A percentile compares a stretch with the other conserved stretches of the same genome.
These are phyloP conservation scores for Lactarius akahatsu DNA, from an alignment of 768 basidiomycete species.

Conservation along the genomic window DNA sequence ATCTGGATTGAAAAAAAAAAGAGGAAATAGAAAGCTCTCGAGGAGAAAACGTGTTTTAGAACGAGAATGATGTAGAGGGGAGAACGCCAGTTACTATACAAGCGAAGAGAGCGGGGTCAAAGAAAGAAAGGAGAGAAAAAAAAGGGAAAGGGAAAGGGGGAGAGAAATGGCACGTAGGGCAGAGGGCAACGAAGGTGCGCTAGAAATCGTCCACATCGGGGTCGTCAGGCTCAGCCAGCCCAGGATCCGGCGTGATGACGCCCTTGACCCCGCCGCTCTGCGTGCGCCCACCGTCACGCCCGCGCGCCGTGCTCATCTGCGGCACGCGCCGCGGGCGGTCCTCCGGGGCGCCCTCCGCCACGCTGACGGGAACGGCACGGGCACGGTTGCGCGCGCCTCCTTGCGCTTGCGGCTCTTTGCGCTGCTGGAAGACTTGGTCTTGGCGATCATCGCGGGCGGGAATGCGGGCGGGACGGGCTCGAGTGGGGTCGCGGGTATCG, in stretches of 20 bases:
- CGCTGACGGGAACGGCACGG: slow-evolving; percentile 27
- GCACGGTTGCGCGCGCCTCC: slow-evolving; percentile 36
- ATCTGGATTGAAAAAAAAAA: slow-evolving; percentile 9
- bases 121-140: slow-evolving; percentile 11
- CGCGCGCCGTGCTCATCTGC: slow-evolving; percentile 72
- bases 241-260: slow-evolving; percentile 43
- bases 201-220: slow-evolving; percentile 39
- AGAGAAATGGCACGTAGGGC: neutral
- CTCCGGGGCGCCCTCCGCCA: slow-evolving; percentile 21
- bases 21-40: neutral
- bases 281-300: slow-evolving; percentile 77
- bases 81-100: slow-evolving; percentile 14
- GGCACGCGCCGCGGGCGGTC: slow-evolving; percentile 34
- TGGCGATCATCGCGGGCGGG: slow-evolving; percentile 22
- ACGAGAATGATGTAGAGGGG: neutral
- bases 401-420: slow-evolving; percentile 43
- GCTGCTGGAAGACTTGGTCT: slow-evolving; percentile 31
- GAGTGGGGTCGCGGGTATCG: slow-evolving; percentile 39
- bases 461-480: slow-evolving; percentile 15
- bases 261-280: slow-evolving; percentile 86
- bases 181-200: neutral
- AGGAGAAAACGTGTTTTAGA: neutral
- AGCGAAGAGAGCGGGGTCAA: neutral
- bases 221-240: slow-evolving; percentile 8
- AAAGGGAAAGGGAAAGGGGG: neutral